Percentiles rank a stretch among this genome's conserved stretches.
Conservation (phyloP, 2,329 filamentous ascomycete genomes). For the Apiospora hydei region DNA sequence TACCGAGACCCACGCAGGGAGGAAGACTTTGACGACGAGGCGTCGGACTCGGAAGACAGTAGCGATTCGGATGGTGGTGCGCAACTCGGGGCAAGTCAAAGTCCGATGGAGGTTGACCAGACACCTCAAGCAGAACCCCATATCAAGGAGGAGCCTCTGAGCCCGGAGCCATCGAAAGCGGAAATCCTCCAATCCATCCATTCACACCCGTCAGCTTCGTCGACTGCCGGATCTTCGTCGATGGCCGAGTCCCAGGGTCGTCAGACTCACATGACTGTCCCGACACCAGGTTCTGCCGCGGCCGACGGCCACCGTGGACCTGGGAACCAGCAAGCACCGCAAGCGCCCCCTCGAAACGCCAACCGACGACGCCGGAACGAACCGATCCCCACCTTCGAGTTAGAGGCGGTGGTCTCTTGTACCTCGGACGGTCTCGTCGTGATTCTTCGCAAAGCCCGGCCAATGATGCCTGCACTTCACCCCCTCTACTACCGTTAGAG, state of each 20-base stretch:
- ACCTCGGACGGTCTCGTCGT: conserved; percentile 89
- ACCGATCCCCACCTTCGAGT: conserved; percentile 63
- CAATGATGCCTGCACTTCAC: conserved; percentile 68
- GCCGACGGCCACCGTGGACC: background rate
- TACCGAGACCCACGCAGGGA: conserved; percentile 75
- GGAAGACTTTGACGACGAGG: conserved; percentile 55
- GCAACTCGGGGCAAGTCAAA: conserved; percentile 43
- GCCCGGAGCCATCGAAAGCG: conserved; percentile 44
- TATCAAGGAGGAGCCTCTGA: conserved; percentile 47
- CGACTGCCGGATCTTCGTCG: background rate
- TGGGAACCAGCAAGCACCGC: conserved; percentile 22
- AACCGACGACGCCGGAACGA: conserved; percentile 36
- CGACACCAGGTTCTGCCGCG: background rate
- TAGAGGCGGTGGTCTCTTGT: conserved; percentile 91
- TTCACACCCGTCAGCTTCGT: conserved; percentile 4
- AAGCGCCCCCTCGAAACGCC: conserved; percentile 34
- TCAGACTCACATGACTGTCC: conserved; percentile 24
- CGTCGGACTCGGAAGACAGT: conserved; percentile 49
- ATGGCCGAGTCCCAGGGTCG: conserved; percentile 22
- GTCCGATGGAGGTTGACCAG: conserved; percentile 51
- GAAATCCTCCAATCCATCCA: conserved; percentile 18
- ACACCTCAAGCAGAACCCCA: conserved; percentile 36
- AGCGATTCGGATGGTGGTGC: conserved; percentile 51
- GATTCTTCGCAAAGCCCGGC: conserved; percentile 76
- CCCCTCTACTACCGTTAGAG: conserved; percentile 54